Percentiles rank a stretch among this genome's conserved stretches.
Conservation (phyloP, 139 green algal species). For the Chlamydomonas incerta region DNA sequence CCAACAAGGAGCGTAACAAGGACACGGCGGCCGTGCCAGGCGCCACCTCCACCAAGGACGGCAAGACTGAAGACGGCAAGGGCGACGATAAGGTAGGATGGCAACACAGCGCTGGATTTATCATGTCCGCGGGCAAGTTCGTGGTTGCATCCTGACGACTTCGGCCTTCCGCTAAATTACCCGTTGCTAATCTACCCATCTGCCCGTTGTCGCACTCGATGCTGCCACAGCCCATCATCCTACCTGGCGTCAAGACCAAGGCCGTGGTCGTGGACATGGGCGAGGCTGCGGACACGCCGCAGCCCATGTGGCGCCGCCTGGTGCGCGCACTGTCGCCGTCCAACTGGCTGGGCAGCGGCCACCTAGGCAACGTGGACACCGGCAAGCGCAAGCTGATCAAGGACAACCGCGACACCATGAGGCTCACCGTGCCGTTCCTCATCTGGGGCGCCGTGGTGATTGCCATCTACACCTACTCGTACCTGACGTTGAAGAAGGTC, state of each 20-base stretch:
- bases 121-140: too few relatives aligned
- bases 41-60: not conserved
- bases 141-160: too few relatives aligned
- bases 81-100: constrained; percentile 22
- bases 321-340: not conserved
- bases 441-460: constrained; percentile 52
- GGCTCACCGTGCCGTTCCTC: constrained; percentile 43
- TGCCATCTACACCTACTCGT: constrained; percentile 50
- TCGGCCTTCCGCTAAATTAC: too few relatives aligned
- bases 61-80: not conserved
- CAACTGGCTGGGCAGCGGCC: not conserved
- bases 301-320: constrained; percentile 36
- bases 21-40: not conserved
- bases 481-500: constrained; percentile 41
- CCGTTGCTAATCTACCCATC: too few relatives aligned
- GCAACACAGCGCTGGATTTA: too few relatives aligned
- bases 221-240: constrained; percentile 19
- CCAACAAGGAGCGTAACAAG: constrained; percentile 31
- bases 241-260: constrained; percentile 39
- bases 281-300: not conserved
- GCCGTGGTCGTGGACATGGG: constrained; percentile 41
- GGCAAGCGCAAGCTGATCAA: constrained; percentile 53
- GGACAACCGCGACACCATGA: constrained; percentile 39
- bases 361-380: not conserved
- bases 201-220: too few relatives aligned